These are phyloP conservation scores for Cajanus cajan DNA, from an alignment of 306 rosid species.

Conservation along the genomic window DNA sequence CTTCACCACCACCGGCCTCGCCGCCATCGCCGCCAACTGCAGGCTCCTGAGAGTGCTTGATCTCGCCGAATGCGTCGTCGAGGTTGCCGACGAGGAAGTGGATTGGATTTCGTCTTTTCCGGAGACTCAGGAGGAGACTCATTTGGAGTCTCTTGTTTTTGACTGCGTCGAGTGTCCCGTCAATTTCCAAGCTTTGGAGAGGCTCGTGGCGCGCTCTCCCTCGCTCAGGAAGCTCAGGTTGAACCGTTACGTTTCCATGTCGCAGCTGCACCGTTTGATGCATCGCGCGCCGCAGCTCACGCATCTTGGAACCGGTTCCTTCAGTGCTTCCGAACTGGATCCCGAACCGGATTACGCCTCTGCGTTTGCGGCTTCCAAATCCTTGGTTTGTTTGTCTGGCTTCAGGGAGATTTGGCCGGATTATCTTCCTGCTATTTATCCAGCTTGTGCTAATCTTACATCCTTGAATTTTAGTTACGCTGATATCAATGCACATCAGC, in stretches of 20 bases:
- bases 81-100: conserved; percentile 55
- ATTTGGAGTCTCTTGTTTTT: conserved; percentile 66
- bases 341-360: conserved; percentile 55
- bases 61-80: conserved; percentile 52
- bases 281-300: conserved; percentile 73
- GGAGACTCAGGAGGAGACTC: conserved; percentile 40
- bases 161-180: conserved; percentile 61
- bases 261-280: conserved; percentile 57
- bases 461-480: conserved; percentile 79
- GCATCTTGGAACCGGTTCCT: conserved; percentile 73
- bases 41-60: conserved; percentile 49
- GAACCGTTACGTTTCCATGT: conserved; percentile 54
- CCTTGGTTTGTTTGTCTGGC: conserved; percentile 75
- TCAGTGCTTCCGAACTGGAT: conserved; percentile 35
- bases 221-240: conserved; percentile 58
- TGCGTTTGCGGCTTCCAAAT: conserved; percentile 65
- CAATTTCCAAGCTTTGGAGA: conserved; percentile 74
- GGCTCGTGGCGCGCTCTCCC: conserved; percentile 69
- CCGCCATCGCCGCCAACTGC: conserved; percentile 61
- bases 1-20: conserved; percentile 71
- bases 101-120: conserved; percentile 82
- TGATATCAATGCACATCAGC: conserved; percentile 52
- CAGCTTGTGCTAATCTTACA: conserved; percentile 63
- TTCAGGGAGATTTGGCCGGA: conserved; percentile 60
- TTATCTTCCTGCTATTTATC: conserved; percentile 58